These are phyloP conservation scores for Cornus kousa DNA, from an alignment of 148 eudicot species.

Conservation along the genomic window DNA sequence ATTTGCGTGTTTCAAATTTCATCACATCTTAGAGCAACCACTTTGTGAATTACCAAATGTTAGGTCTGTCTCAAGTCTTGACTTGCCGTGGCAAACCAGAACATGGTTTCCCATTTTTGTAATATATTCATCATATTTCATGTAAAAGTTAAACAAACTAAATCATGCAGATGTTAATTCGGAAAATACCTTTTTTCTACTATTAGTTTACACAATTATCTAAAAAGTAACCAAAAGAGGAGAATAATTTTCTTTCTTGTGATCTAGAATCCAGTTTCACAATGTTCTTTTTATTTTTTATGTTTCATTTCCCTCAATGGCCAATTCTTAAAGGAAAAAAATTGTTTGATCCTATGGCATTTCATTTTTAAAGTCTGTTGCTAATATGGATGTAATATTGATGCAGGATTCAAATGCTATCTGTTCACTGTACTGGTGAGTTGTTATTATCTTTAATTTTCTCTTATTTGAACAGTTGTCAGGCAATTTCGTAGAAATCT, in stretches of 20 bases:
- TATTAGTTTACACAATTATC: not conserved
- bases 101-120: too few species aligned
- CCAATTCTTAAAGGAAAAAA: not conserved
- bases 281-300: not conserved
- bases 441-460: not conserved
- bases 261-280: constrained; percentile 7
- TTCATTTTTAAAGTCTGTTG: not conserved
- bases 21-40: not conserved
- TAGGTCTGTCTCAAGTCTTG: too few species aligned
- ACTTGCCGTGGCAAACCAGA: too few species aligned
- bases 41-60: not conserved
- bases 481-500: too few species aligned
- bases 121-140: not conserved
- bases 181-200: not conserved
- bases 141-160: not conserved
- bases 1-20: not conserved
- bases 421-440: constrained; percentile 13
- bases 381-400: not conserved
- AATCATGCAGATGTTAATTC: not conserved
- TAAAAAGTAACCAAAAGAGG: not conserved
- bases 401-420: constrained; percentile 14
- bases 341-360: not conserved
- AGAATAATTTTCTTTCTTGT: not conserved
- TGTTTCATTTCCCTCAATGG: not conserved
- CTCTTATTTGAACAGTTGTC: too few species aligned